Conservation (phyloP, 495 filamentous ascomycete species). For the Tuber indicum region DNA sequence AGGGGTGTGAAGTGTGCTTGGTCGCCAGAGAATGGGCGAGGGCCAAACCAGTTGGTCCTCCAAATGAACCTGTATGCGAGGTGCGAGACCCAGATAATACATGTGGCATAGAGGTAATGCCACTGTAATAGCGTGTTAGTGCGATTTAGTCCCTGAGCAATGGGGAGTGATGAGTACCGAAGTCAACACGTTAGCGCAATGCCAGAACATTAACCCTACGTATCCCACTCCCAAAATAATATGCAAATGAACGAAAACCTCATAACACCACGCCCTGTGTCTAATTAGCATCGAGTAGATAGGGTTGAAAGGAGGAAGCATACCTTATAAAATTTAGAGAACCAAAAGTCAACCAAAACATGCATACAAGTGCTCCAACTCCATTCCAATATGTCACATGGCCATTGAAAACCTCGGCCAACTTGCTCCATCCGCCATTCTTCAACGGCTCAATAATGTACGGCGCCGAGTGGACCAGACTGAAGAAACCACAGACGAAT, state of each 20-base stretch:
- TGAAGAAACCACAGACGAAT: constrained; percentile 79
- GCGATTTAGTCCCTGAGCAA: background rate
- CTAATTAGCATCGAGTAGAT: constrained; percentile 22
- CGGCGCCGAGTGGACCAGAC: constrained; percentile 74
- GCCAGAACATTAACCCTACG: constrained; percentile 86
- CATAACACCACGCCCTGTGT: constrained; percentile 57
- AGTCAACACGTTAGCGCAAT: constrained; percentile 82
- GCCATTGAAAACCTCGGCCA: constrained; percentile 56
- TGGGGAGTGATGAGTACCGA: constrained; percentile 45
- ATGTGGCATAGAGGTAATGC: constrained; percentile 78
- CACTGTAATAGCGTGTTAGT: constrained; percentile 46
- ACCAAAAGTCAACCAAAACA: constrained; percentile 73
- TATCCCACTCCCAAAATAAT: constrained; percentile 74
- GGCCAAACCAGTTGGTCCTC: constrained; percentile 72
- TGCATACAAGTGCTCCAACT: constrained; percentile 73
- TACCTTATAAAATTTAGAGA: constrained; percentile 64
- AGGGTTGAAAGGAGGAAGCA: constrained; percentile 31
- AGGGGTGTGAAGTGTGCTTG: constrained; percentile 80
- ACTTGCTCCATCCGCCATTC: constrained; percentile 60
- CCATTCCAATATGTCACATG: constrained; percentile 81
- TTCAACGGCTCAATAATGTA: constrained; percentile 88
- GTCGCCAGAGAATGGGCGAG: constrained; percentile 77
- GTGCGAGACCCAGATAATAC: constrained; percentile 68
- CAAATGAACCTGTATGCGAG: constrained; percentile 56
- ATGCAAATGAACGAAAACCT: constrained; percentile 75